Conservation (phyloP, 345 rosid genomes). For the Passiflora organensis region DNA sequence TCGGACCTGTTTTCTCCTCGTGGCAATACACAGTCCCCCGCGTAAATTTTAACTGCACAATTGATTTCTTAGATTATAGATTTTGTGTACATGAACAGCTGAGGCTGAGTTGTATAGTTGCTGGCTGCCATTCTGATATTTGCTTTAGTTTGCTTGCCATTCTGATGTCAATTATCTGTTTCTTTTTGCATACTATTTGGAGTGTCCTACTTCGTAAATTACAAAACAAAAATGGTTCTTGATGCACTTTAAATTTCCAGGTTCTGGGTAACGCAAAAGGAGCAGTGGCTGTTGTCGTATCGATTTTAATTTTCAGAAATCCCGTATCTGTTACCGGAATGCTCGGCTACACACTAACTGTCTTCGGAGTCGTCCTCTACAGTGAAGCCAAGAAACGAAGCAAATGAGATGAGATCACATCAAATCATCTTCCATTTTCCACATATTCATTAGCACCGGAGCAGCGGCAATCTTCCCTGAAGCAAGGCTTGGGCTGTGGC, state of each 20-base stretch:
- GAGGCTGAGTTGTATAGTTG: too few relatives aligned
- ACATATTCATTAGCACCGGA: slow-evolving; percentile 23
- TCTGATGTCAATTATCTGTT: background rate
- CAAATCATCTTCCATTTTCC: background rate
- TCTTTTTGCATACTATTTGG: background rate
- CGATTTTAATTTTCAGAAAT: slow-evolving; percentile 88
- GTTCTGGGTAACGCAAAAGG: slow-evolving; percentile 99
- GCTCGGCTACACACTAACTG: slow-evolving; percentile 93
- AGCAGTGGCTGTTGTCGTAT: slow-evolving; percentile 95
- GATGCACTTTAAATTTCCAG: slow-evolving; percentile 52
- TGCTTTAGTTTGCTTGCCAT: background rate
- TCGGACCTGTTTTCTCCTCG: background rate
- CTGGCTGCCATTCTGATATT: background rate
- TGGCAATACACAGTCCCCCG: background rate
- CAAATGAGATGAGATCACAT: slow-evolving; percentile 38
- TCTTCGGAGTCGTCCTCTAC: slow-evolving; percentile 85
- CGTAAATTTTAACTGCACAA: background rate
- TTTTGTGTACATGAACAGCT: too few relatives aligned
- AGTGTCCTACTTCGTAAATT: background rate
- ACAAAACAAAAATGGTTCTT: background rate
- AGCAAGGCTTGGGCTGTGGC: slow-evolving; percentile 14
- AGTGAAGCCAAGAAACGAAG: slow-evolving; percentile 96
- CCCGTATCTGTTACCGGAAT: slow-evolving; percentile 98
- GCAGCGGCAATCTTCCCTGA: slow-evolving; percentile 16
- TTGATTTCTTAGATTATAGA: background rate